Conservation (phyloP, 1,139 yeast species). For the Candida albicans region DNA sequence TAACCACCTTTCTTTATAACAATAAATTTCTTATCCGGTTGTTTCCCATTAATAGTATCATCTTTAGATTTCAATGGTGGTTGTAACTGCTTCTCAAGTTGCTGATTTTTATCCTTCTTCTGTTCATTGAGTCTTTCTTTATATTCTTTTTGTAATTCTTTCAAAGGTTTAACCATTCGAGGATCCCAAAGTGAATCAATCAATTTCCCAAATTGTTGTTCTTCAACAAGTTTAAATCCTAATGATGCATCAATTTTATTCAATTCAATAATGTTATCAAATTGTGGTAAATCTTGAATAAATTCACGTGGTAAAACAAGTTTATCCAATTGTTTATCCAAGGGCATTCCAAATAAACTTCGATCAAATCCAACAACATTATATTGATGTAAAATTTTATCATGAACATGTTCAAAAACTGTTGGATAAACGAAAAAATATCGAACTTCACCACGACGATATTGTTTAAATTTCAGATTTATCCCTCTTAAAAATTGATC, state of each 20-base stretch:
- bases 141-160: constrained; percentile 5
- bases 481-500: constrained; percentile 41
- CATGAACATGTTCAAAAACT: constrained; percentile 4
- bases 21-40: background rate
- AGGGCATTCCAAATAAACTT: constrained; percentile 41
- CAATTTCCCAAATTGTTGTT: too few relatives aligned
- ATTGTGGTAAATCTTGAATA: constrained; percentile 40
- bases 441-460: constrained; percentile 36
- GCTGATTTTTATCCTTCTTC: background rate
- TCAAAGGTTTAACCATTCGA: constrained; percentile 9
- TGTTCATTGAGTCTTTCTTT: constrained; percentile 1
- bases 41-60: constrained; percentile 6
- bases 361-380: constrained; percentile 49
- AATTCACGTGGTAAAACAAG: constrained; percentile 39
- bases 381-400: constrained; percentile 24
- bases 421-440: constrained; percentile 16
- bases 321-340: constrained; percentile 18
- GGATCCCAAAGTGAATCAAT: constrained; percentile 19
- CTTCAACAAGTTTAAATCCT: too few relatives aligned
- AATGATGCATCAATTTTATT: constrained; percentile 35
- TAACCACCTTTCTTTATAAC: background rate
- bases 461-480: constrained; percentile 34
- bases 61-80: background rate
- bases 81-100: background rate
- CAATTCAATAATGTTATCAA: constrained; percentile 26